Percentiles rank a stretch among this genome's conserved stretches.
Conservation (phyloP, 208 protist genomes). For the Trypanosoma scelopori region DNA sequence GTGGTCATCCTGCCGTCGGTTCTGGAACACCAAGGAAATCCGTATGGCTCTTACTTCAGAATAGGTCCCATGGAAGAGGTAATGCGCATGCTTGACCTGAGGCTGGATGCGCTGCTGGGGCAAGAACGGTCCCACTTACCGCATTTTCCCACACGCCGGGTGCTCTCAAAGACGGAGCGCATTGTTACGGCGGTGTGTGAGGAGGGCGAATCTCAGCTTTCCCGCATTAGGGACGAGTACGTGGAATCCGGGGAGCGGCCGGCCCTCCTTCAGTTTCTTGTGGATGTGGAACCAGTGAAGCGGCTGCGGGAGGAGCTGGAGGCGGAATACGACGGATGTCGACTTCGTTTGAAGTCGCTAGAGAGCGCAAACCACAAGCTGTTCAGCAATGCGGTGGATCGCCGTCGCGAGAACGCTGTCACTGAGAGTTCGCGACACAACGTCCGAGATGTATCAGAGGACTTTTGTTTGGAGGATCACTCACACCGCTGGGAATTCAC, state of each 20-base stretch:
- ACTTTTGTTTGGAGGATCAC: constrained; percentile 70
- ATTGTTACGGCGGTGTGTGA: constrained; percentile 38
- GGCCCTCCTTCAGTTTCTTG: constrained; percentile 45
- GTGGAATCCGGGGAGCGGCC: constrained; percentile 32
- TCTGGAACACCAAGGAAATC: constrained; percentile 21
- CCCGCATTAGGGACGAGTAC: constrained; percentile 30
- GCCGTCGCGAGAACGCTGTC: constrained; percentile 2
- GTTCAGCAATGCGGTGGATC: not conserved
- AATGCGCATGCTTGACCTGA: constrained; percentile 36
- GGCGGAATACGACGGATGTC: constrained; percentile 33
- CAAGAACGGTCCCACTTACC: not conserved
- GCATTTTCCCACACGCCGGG: constrained; percentile 41
- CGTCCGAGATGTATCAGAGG: constrained; percentile 42
- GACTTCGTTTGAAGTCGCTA: constrained; percentile 11
- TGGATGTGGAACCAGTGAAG: constrained; percentile 56
- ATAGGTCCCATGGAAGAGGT: constrained; percentile 48
- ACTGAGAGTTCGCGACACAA: constrained; percentile 11
- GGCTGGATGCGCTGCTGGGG: constrained; percentile 32
- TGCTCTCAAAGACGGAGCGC: constrained; percentile 55
- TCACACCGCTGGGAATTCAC: constrained; percentile 79
- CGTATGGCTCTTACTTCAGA: constrained; percentile 42
- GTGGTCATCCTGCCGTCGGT: constrained; percentile 41
- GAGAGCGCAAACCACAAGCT: not conserved
- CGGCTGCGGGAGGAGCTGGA: constrained; percentile 26
- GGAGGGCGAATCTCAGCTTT: constrained; percentile 61